These are phyloP conservation scores for Botrytis pseudocinerea DNA, from an alignment of 2,329 filamentous ascomycete genomes.

Conservation along the genomic window DNA sequence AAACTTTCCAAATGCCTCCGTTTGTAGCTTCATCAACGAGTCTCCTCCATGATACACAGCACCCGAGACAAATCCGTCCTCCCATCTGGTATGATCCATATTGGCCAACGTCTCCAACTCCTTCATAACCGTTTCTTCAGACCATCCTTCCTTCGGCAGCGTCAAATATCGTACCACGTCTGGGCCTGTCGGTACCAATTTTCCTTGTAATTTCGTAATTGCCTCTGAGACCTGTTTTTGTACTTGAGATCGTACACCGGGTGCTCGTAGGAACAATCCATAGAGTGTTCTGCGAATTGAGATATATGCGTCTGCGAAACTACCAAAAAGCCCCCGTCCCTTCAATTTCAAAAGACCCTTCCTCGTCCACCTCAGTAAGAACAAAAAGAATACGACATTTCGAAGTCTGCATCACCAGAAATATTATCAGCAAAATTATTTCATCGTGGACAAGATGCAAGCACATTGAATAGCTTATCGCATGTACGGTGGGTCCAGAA, in stretches of 20 bases:
- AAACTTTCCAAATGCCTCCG: conserved; percentile 90
- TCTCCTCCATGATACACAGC: conserved; percentile 95
- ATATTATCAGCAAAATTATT: neutral
- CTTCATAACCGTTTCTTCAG: conserved; percentile 71
- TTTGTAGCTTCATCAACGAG: conserved; percentile 78
- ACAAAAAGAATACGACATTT: conserved; percentile 86
- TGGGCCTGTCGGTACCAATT: conserved; percentile 74
- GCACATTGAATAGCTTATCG: conserved; percentile 17
- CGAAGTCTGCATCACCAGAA: conserved; percentile 59
- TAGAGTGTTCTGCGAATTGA: conserved; percentile 73
- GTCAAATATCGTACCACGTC: conserved; percentile 71
- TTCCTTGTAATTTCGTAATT: conserved; percentile 76
- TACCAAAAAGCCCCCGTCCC: conserved; percentile 83
- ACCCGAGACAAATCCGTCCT: conserved; percentile 90
- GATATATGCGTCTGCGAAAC: conserved; percentile 71
- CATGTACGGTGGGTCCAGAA: conserved; percentile 11
- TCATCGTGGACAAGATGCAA: conserved; percentile 6
- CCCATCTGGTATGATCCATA: conserved; percentile 95
- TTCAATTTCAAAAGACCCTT: conserved; percentile 81
- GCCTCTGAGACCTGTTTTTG: conserved; percentile 80
- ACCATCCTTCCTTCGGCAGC: conserved; percentile 82
- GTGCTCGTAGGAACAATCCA: conserved; percentile 80
- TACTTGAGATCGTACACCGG: conserved; percentile 83
- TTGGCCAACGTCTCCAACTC: conserved; percentile 77
- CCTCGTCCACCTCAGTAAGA: conserved; percentile 79